Percentiles rank a stretch among this genome's conserved stretches.
Evolutionary conservation across 768 basidiomycete species (phyloP).

Genomic region (Cystofilobasidium macerans): DNA sequence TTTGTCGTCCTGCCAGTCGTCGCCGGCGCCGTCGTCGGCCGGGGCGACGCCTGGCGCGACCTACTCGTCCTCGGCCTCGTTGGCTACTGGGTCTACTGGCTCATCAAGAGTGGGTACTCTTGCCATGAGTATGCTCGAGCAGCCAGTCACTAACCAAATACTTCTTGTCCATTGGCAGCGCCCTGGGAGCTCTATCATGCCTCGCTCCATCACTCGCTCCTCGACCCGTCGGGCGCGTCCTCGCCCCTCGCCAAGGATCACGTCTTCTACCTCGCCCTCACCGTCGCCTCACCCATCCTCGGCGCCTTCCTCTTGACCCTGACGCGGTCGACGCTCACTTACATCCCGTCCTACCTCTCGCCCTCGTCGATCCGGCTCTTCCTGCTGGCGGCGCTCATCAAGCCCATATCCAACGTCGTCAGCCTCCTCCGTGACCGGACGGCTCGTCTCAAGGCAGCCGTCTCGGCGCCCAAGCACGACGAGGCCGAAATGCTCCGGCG

Average conservation of each 20-base stretch:
- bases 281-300: constrained; percentile 28
- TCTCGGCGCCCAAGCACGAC: constrained; percentile 29
- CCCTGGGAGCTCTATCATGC: constrained; percentile 36
- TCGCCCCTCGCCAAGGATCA: constrained; percentile 18
- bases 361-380: constrained; percentile 29
- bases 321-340: constrained; percentile 27
- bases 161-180: constrained; percentile 16
- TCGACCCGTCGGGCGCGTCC: constrained; percentile 10
- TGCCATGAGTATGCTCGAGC: not conserved
- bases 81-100: constrained; percentile 33
- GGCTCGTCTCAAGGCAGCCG: constrained; percentile 28
- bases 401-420: constrained; percentile 30
- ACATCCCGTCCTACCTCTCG: constrained; percentile 24
- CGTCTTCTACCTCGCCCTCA: constrained; percentile 28
- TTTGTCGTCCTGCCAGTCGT: constrained; percentile 33
- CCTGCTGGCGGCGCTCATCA: constrained; percentile 30
- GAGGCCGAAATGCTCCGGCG: constrained; percentile 28
- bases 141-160: not conserved
- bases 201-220: constrained; percentile 30
- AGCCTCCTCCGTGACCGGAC: constrained; percentile 28
- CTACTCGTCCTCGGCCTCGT: constrained; percentile 32
- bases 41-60: constrained; percentile 29
- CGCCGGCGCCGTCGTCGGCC: constrained; percentile 31
- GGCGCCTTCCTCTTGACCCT: constrained; percentile 27
- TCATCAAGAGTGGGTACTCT: constrained; percentile 31